Percentiles rank a stretch among this genome's conserved stretches.
Conservation (phyloP, 2,329 filamentous ascomycete genomes). For the Fusarium aywerte region DNA sequence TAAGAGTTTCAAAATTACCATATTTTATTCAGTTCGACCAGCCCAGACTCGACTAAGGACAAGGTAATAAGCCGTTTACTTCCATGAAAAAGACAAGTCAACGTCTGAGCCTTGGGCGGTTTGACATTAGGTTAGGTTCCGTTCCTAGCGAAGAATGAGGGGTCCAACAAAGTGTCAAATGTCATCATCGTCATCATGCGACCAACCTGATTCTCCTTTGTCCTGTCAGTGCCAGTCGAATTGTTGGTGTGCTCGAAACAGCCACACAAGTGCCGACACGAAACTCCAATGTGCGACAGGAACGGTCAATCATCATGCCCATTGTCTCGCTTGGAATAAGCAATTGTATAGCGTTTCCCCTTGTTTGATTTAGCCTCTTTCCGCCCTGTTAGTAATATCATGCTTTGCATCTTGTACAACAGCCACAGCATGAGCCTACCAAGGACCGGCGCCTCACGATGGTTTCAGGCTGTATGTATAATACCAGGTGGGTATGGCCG, state of each 20-base stretch:
- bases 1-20: neutral
- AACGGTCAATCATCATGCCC: conserved; percentile 1
- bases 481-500: neutral
- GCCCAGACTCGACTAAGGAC: neutral
- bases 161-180: conserved; percentile 33
- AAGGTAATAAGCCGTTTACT: conserved; percentile 19
- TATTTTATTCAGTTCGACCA: neutral
- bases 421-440: neutral
- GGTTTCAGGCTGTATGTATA: neutral
- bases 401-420: neutral
- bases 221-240: conserved; percentile 5
- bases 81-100: conserved; percentile 22
- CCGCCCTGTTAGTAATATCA: neutral
- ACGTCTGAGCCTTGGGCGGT: conserved; percentile 23
- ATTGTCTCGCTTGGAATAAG: neutral
- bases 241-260: conserved; percentile 19
- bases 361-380: neutral
- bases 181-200: conserved; percentile 42
- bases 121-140: neutral
- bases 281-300: conserved; percentile 24
- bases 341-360: neutral
- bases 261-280: conserved; percentile 38
- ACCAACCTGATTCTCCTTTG: conserved; percentile 18
- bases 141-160: conserved; percentile 17
- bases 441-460: neutral